Conservation (phyloP, 139 green algal species). For the Picochlorum sp. region DNA sequence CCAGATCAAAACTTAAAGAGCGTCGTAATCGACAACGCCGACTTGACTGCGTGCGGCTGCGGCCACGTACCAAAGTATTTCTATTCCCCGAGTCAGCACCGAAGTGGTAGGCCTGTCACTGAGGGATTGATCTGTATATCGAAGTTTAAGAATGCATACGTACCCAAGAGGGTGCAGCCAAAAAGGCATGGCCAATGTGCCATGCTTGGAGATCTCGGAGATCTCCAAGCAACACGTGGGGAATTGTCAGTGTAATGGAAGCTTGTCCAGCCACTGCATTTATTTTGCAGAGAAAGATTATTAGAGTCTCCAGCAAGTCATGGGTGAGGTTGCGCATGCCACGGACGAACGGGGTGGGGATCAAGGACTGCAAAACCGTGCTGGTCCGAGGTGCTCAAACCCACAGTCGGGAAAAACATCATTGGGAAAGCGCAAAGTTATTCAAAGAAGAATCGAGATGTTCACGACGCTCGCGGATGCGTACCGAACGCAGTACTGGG, state of each 20-base stretch:
- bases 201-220: too few relatives aligned
- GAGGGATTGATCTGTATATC: conserved; percentile 13
- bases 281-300: too few relatives aligned
- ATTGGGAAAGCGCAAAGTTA: background rate
- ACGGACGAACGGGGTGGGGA: too few relatives aligned
- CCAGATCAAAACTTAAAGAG: too few relatives aligned
- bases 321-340: too few relatives aligned
- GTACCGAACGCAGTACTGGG: background rate
- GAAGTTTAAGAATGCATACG: background rate
- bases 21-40: too few relatives aligned
- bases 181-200: background rate
- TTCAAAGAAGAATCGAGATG: background rate
- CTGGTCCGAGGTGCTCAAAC: background rate
- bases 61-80: conserved; percentile 13
- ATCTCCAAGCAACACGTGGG: too few relatives aligned
- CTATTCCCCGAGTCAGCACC: conserved; percentile 32
- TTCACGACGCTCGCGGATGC: background rate
- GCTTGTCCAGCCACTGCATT: too few relatives aligned
- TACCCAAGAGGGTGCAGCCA: background rate
- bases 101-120: conserved; percentile 27
- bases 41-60: too few relatives aligned
- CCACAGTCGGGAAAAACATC: background rate
- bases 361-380: too few relatives aligned
- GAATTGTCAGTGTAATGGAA: too few relatives aligned
- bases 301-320: too few relatives aligned